These are phyloP conservation scores for Ramaria rubella DNA, from an alignment of 768 basidiomycete species.

Conservation along the genomic window DNA sequence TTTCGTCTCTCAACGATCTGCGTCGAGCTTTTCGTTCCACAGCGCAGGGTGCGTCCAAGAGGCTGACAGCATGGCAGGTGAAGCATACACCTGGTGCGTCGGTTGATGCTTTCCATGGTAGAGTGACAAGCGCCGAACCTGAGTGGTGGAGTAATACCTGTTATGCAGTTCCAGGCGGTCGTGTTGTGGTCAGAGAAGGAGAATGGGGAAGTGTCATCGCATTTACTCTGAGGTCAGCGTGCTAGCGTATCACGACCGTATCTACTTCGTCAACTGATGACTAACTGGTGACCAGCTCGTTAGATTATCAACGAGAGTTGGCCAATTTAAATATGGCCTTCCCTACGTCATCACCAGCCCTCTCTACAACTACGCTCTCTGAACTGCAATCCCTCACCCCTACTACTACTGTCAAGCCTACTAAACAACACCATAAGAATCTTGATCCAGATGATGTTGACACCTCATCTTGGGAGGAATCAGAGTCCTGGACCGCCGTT, in stretches of 20 bases:
- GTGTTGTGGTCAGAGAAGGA: slow-evolving; percentile 58
- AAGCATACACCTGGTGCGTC: slow-evolving; percentile 44
- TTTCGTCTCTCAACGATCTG: slow-evolving; percentile 51
- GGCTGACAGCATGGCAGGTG: slow-evolving; percentile 55
- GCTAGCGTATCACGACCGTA: not conserved
- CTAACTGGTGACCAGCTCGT: slow-evolving; percentile 35
- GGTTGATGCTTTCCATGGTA: slow-evolving; percentile 10
- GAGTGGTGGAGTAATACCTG: slow-evolving; percentile 58
- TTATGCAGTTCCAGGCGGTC: slow-evolving; percentile 61
- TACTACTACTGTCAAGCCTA: slow-evolving; percentile 32
- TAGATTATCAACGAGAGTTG: slow-evolving; percentile 48
- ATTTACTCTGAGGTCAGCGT: slow-evolving; percentile 58
- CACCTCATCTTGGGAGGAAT: slow-evolving; percentile 44
- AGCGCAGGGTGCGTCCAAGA: slow-evolving; percentile 46
- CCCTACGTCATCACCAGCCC: not conserved
- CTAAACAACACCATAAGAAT: slow-evolving; percentile 34
- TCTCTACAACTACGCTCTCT: slow-evolving; percentile 10
- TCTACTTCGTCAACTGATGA: not conserved
- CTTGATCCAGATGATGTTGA: slow-evolving; percentile 59
- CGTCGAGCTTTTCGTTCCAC: slow-evolving; percentile 49
- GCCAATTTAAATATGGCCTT: slow-evolving; percentile 20
- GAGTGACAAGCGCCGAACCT: slow-evolving; percentile 38
- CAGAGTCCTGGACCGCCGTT: slow-evolving; percentile 53
- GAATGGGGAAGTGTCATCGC: slow-evolving; percentile 79
- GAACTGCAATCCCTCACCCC: slow-evolving; percentile 12